A percentile compares a stretch with the other conserved stretches of the same genome.
phyloP scores from a whole-genome alignment of 352 stramenopile genomes.

The Phytophthora kernoviae region DNA sequence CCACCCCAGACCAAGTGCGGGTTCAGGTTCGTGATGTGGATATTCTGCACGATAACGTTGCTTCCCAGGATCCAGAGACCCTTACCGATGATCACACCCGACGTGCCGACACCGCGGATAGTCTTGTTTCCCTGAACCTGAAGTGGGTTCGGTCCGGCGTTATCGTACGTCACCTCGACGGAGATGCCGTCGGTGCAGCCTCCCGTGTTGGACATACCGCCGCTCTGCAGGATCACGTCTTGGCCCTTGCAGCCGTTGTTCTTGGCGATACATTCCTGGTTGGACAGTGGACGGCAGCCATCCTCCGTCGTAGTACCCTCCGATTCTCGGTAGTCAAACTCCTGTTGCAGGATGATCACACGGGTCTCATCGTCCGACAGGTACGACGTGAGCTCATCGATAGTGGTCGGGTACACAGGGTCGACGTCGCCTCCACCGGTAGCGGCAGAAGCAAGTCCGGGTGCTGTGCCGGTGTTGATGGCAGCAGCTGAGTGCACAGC shows the following conservation, averaged over 20 bases:
- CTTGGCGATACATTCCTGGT: constrained; percentile 31
- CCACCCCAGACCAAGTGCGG: constrained; percentile 32
- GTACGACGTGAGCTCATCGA: constrained; percentile 29
- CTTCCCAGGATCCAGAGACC: constrained; percentile 22
- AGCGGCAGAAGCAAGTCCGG: constrained; percentile 21
- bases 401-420: constrained; percentile 29
- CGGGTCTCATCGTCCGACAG: constrained; percentile 24
- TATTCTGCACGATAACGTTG: constrained; percentile 41
- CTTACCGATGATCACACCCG: constrained; percentile 21
- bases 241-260: constrained; percentile 36
- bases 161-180: constrained; percentile 31
- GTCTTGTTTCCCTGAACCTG: constrained; percentile 26
- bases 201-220: constrained; percentile 17
- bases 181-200: constrained; percentile 26
- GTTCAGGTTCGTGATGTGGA: constrained; percentile 32
- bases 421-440: constrained; percentile 23
- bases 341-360: constrained; percentile 35
- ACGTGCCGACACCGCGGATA: constrained; percentile 20
- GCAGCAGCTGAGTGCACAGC: constrained; percentile 10
- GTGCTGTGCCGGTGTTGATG: constrained; percentile 26
- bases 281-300: constrained; percentile 17
- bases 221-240: constrained; percentile 27
- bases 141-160: constrained; percentile 22
- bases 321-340: constrained; percentile 25
- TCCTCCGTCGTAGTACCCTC: constrained; percentile 26